Evolutionary conservation across 495 filamentous ascomycete genomes (phyloP), one percentile per base, ranked within the genome.

Genomic region (Venustampulla echinocandica): DNA sequence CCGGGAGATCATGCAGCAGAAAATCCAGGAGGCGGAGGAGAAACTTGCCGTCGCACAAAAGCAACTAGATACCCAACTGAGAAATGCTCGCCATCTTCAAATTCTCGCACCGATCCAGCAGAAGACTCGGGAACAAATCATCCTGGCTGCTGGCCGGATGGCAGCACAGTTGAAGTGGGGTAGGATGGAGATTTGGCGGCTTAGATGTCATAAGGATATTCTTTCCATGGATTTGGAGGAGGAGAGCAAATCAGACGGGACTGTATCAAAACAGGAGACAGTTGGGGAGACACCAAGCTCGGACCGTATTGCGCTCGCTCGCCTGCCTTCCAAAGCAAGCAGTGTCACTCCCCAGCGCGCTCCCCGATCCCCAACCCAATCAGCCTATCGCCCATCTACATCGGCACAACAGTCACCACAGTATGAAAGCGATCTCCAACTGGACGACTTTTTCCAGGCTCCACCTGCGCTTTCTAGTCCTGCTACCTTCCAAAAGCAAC

Each of bases 121-220:
- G 1, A 86, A 85, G 57, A 90, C 88, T 4, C 71, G 92, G 43
- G 92, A 97, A 56, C 75, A 86, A 22, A 77, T 96, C 45, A 74
- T 96, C 18, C 70, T 87, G 54, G 82, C 87, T 24, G 93, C 92
- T 11, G 89, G 81, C 2, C 77, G 83, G 10, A 81, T 95, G 66
- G 79, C 90, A 19, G 89, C 89, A 4, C 90, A 92, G 55, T 68
- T 97, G 28, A 90, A 93, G 59, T 96, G 90, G 90, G 78, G 82
- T 15, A 73, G 92, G 48, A 87, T 90, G 61, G 89, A 95, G 50
- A 90, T 95, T 10, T 96, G 87, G 88, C 86, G 82, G 20, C 74
- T 90, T 48, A 89, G 77, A 59, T 96, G 90, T 50, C 88, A 97
- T 62, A 82, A 82, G 42, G 89, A 95, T 58, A 85, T 99, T 44